Evolutionary conservation across 2,329 filamentous ascomycete species (phyloP).

Genomic region (Fusarium sp.): DNA sequence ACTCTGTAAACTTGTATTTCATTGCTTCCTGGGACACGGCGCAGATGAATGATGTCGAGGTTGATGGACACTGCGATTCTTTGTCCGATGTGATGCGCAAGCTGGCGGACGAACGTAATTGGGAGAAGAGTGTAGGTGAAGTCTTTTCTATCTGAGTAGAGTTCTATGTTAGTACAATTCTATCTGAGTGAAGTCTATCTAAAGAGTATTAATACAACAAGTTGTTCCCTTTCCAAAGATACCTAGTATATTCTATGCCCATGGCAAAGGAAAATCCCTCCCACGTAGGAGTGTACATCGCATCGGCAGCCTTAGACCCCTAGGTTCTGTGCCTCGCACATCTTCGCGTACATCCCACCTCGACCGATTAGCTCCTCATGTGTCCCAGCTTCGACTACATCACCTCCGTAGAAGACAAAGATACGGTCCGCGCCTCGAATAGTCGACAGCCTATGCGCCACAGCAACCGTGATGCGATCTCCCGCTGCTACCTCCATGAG

Average conservation of each 20-base stretch:
- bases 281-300: background rate
- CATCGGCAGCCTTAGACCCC: background rate
- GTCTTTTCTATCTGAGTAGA: slow-evolving; percentile 38
- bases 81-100: slow-evolving; percentile 49
- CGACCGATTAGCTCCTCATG: slow-evolving; percentile 6
- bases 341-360: background rate
- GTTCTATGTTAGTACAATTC: background rate
- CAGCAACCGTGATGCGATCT: slow-evolving; percentile 16
- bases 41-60: slow-evolving; percentile 50
- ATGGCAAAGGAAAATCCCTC: background rate
- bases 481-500: background rate
- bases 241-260: background rate
- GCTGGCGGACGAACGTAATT: slow-evolving; percentile 44
- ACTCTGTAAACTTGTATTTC: slow-evolving; percentile 50
- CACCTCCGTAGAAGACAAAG: slow-evolving; percentile 7
- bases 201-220: background rate
- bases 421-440: slow-evolving; percentile 11
- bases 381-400: slow-evolving; percentile 11
- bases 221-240: background rate
- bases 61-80: slow-evolving; percentile 48
- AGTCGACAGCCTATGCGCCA: slow-evolving; percentile 21
- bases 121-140: slow-evolving; percentile 45
- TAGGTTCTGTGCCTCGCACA: slow-evolving; percentile 10
- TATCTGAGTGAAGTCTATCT: background rate
- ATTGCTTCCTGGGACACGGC: slow-evolving; percentile 57